These are phyloP conservation scores for Trypanosomatidae sp. DNA, from an alignment of 208 protist species.

Conservation along the genomic window DNA sequence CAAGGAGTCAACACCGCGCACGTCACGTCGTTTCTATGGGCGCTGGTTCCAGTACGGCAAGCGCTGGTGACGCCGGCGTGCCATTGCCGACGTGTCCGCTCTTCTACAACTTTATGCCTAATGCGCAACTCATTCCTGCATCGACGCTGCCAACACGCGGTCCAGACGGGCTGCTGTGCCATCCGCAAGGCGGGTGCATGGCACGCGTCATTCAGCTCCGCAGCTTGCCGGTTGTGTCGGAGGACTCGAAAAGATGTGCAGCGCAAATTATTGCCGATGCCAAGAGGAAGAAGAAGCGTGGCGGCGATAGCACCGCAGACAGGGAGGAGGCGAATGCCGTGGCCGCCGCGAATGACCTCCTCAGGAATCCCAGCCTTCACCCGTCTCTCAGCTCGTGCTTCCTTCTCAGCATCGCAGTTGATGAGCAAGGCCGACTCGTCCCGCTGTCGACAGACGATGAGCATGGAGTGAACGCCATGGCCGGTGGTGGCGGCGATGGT, in stretches of 20 bases:
- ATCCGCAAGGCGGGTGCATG: constrained; percentile 26
- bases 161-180: constrained; percentile 6
- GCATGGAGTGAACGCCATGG: background rate
- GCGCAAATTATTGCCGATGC: constrained; percentile 14
- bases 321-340: constrained; percentile 14
- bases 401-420: constrained; percentile 25
- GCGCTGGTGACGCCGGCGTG: background rate
- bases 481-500: background rate
- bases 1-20: background rate
- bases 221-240: constrained; percentile 20
- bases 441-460: constrained; percentile 8
- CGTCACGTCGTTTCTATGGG: constrained; percentile 10
- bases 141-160: constrained; percentile 27
- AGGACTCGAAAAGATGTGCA: constrained; percentile 10
- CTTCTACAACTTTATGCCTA: constrained; percentile 38
- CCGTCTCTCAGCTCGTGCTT: constrained; percentile 30
- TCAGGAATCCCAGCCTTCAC: constrained; percentile 19
- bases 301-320: constrained; percentile 4
- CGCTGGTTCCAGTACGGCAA: background rate
- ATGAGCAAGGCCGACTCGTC: constrained; percentile 22
- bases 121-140: constrained; percentile 18
- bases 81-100: constrained; percentile 19
- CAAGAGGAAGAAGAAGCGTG: constrained; percentile 6
- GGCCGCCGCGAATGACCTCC: constrained; percentile 19
- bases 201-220: constrained; percentile 34